Conservation (phyloP, 768 basidiomycete genomes). For the Dictyophora rubrovolvata region DNA sequence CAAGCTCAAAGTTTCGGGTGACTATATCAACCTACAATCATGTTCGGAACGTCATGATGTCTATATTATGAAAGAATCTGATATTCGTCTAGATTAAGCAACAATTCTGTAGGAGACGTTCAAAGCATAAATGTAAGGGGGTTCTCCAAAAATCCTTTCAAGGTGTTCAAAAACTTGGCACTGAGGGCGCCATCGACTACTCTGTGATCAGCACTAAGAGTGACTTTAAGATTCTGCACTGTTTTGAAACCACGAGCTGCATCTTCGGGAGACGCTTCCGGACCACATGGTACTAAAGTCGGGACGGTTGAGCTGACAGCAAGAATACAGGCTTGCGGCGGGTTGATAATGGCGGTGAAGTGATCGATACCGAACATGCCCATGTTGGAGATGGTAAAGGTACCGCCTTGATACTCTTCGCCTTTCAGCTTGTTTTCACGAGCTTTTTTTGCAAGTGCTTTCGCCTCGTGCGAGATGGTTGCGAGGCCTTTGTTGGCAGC, state of each 20-base stretch:
- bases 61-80: too few species aligned
- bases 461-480: constrained; percentile 85
- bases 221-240: constrained; percentile 88
- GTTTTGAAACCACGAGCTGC: constrained; percentile 89
- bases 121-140: constrained; percentile 94
- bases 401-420: constrained; percentile 96
- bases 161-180: constrained; percentile 84
- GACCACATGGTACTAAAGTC: constrained; percentile 54
- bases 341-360: constrained; percentile 99
- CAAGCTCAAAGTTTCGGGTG: too few species aligned
- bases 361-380: constrained; percentile 95
- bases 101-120: constrained; percentile 13
- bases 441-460: constrained; percentile 88
- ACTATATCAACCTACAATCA: too few species aligned
- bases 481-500: constrained; percentile 89
- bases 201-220: constrained; percentile 90
- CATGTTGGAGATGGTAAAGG: constrained; percentile 97
- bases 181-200: constrained; percentile 95
- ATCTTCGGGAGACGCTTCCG: constrained; percentile 53
- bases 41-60: too few species aligned
- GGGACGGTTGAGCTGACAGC: constrained; percentile 84
- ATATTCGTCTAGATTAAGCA: too few species aligned
- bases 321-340: constrained; percentile 95
- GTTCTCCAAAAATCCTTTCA: constrained; percentile 95
- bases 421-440: constrained; percentile 94